Evolutionary conservation across 1,284 basidiomycete genomes (phyloP), one percentile per base, ranked within the genome.

Genomic region (Pyrrhoderma noxium): DNA sequence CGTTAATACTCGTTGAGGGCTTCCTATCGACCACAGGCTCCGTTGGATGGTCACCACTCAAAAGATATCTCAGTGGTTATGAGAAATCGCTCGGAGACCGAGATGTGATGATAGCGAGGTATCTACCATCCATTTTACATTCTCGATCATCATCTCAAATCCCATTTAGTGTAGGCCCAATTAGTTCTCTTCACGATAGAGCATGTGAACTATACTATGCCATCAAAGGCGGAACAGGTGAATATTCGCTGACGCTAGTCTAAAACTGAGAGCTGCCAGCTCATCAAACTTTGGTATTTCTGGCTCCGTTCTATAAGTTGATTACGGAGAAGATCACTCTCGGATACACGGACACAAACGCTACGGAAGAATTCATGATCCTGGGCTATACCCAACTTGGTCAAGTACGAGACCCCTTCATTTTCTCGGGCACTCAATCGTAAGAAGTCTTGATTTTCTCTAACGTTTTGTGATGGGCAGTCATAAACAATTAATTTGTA

Each of bases 121-220:
- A 37, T 38, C 61, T 16, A 23, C 7, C 8, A 23, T 49, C 25
- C 27, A 31, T 31, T 11, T 31, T 11, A 5, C 27, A 5, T n/a
- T 43, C 19, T 35, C 53, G 44, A 49, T 19, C 42, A 11, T 47
- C 27, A 18, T 14, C 8, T 14, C 27, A 31, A 31, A 39, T 11
- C 27, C 11, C 27, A 39, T 50, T 3, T 52, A 74, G 76, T 52
- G 66, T 78, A 42, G 72, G 77, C 16, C 70, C 76, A 18, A 70
- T 77, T 18, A 76, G 77, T 57, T 77, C 75, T 2, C 56, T 81
- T 22, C 77, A 80, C 57, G 79, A 82, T 54, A 62, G 78, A 47
- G 77, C 77, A 11, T 80, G 77, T 59, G 78, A 81, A 57, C 62
- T 80, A 11, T 80, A 73, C 61, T 79, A 76, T 58, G 66, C 68